phyloP scores from a whole-genome alignment of 1,284 basidiomycete species.

The Cryptococcus deneoformans region DNA sequence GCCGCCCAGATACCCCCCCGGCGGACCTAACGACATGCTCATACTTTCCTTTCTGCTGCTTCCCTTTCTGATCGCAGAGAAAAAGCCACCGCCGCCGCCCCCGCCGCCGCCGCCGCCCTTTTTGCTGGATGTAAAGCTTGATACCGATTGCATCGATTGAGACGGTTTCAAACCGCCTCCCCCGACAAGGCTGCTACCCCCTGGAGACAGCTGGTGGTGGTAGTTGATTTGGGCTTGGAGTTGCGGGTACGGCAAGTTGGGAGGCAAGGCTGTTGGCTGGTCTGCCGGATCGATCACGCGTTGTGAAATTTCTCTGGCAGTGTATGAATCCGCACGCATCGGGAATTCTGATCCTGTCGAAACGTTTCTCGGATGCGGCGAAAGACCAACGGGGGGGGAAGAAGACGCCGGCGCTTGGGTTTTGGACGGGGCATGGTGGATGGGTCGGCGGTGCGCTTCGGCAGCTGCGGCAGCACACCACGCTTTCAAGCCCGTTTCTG shows the following conservation, averaged over 20 bases:
- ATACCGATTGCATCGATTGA: constrained; percentile 15
- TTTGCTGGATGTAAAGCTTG: constrained; percentile 18
- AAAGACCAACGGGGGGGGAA: constrained; percentile 7
- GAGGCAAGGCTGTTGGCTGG: constrained; percentile 51
- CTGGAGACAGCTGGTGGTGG: too few relatives aligned
- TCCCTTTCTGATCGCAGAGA: constrained; percentile 28
- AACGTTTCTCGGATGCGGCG: constrained; percentile 31
- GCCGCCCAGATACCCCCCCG: constrained; percentile 1
- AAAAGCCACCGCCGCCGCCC: constrained; percentile 12
- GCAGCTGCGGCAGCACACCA: constrained; percentile 58
- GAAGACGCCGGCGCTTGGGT: neutral
- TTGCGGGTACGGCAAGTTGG: constrained; percentile 69
- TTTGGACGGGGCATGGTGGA: constrained; percentile 3
- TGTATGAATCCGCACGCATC: constrained; percentile 42
- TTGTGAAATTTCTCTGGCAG: constrained; percentile 43
- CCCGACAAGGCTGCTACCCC: neutral
- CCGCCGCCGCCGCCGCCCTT: constrained; percentile 10
- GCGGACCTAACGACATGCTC: constrained; percentile 19
- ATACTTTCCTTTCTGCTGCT: constrained; percentile 31
- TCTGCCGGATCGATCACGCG: constrained; percentile 40
- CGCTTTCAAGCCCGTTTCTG: constrained; percentile 72
- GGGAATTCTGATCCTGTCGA: constrained; percentile 46
- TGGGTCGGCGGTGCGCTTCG: constrained; percentile 8
- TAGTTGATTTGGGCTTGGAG: constrained; percentile 39
- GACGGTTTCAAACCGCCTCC: constrained; percentile 15